A percentile compares a stretch with the other conserved stretches of the same genome.
These are phyloP conservation scores for Cutaneotrichosporon curvatum DNA, from an alignment of 1,284 basidiomycete species.

Conservation along the genomic window DNA sequence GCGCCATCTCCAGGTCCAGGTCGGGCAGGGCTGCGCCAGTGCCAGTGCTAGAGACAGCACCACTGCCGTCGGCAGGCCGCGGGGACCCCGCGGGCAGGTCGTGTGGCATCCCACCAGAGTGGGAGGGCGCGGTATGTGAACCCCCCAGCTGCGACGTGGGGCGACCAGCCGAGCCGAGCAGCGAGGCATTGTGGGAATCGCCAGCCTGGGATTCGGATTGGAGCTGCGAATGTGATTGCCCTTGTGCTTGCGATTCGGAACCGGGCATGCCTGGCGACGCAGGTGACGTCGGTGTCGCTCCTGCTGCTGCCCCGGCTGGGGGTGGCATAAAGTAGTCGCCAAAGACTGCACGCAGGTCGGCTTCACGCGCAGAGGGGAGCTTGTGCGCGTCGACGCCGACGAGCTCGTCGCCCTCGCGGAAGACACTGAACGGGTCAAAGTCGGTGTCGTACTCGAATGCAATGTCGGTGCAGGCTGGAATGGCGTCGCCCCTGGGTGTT, in stretches of 20 bases:
- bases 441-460: slow-evolving; percentile 32
- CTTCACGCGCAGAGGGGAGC: slow-evolving; percentile 7
- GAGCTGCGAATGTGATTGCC: no score
- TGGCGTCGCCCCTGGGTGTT: slow-evolving; percentile 37
- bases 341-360: slow-evolving; percentile 13
- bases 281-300: not conserved
- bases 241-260: slow-evolving; percentile 1
- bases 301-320: not conserved
- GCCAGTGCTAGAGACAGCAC: no score
- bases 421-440: slow-evolving; percentile 37
- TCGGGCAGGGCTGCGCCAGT: slow-evolving; percentile 4
- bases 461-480: slow-evolving; percentile 37
- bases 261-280: not conserved
- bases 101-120: no score
- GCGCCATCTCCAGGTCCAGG: slow-evolving; percentile 8
- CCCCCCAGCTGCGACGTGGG: not conserved
- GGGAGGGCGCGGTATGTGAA: no score
- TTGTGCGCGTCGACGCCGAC: slow-evolving; percentile 12
- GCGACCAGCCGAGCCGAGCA: no score
- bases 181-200: no score
- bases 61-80: no score
- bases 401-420: slow-evolving; percentile 20
- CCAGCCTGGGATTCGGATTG: no score
- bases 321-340: slow-evolving; percentile 2
- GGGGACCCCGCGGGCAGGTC: no score